phyloP scores from a whole-genome alignment of 139 green algal species.

The Coccomyxa sp. region DNA sequence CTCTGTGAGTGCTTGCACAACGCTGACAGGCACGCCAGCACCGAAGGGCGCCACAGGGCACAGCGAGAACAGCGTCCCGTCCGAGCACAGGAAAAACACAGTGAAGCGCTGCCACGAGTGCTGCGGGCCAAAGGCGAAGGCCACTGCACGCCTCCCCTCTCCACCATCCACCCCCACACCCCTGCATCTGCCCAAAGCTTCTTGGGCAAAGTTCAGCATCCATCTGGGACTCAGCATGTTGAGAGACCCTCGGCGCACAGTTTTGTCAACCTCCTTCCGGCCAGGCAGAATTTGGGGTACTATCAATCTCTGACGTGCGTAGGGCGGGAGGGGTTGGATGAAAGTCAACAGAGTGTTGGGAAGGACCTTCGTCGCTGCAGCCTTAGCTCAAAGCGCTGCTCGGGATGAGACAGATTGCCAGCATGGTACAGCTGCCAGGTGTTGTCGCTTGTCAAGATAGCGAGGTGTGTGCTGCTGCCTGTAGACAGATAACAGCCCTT shows the following conservation, averaged over 20 bases:
- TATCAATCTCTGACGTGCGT: not conserved
- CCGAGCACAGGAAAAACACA: constrained; percentile 36
- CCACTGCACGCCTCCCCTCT: constrained; percentile 15
- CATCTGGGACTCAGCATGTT: not conserved
- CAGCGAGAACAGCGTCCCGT: constrained; percentile 40
- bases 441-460: constrained; percentile 38
- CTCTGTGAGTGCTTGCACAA: constrained; percentile 7
- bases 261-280: not conserved
- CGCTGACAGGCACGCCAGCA: not conserved
- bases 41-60: constrained; percentile 54
- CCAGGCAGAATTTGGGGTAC: not conserved
- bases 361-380: not conserved
- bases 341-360: not conserved
- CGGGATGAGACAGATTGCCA: constrained; percentile 21
- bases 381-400: constrained; percentile 51
- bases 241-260: too few species aligned
- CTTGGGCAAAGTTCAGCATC: too few species aligned
- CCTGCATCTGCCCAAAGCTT: not conserved
- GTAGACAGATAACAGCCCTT: not conserved
- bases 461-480: constrained; percentile 39
- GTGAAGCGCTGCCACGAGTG: constrained; percentile 46
- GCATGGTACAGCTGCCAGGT: constrained; percentile 42
- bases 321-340: not conserved
- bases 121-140: constrained; percentile 44
- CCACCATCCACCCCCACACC: constrained; percentile 13